Base-by-base conservation (phyloP, 2,329 filamentous ascomycete genomes). In the Colletotrichum scovillei region DNA sequence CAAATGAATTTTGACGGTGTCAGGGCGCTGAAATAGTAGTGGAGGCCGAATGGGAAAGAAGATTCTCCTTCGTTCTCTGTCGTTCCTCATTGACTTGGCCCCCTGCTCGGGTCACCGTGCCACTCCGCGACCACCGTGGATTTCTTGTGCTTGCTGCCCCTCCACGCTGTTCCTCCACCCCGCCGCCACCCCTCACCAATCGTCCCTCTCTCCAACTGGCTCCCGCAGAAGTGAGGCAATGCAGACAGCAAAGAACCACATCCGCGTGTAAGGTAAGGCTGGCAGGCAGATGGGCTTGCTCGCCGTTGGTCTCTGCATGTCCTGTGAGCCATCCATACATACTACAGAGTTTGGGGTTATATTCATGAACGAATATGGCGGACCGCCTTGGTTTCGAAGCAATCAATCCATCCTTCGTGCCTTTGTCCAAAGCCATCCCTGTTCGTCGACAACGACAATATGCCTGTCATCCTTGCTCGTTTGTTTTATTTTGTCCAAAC, bases 1-100 rank as follows among this genome's bases (percentile, higher is more conserved):
- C 65, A 38, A 24, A n/a, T 32, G 46, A 59, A 62, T 70, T 70
- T 59, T 38, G 42, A 55, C 38, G 70, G 55, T 46, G 63, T 63
- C 38, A 22, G 28, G 46, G 63, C 59, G 60, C 70, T 73, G 63
- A 69, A 65, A 73, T 73, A 70, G 38, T 64, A 63, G 70, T 70
- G 65, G 68, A 56, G 55, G 64, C 65, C 69, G 74, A 76, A 76
- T 67, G 63, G 69, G 55, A 76, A 76, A 76, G 74, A 76, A 76
- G 69, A 75, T 76, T 76, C 74, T 75, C 73, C 73, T 49, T 72
- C 60, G 53, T 68, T 73, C 74, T 73, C 56, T 66, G 67, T 59
- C 38, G 57, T 69, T 72, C 74, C 49, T 59, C 53, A 35, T 53
- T 58, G 38, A 38, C 42, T 28, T 42, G 38, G 56, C 46, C 57